A percentile compares a stretch with the other conserved stretches of the same genome.
Conservation (phyloP, 2,329 filamentous ascomycete genomes). For the Scytalidium sp. region DNA sequence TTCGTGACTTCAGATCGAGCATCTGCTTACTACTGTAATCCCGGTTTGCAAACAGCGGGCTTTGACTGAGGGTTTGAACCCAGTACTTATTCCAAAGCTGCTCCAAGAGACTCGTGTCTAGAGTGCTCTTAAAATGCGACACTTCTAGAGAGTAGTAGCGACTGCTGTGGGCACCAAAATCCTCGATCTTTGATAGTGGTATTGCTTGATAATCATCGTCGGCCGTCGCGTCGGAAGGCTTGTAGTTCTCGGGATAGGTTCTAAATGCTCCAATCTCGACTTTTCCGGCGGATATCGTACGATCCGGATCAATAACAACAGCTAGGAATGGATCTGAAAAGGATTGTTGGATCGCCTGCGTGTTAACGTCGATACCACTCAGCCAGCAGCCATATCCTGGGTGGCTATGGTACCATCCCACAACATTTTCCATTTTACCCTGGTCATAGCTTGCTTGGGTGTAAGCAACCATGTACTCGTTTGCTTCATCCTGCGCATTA, state of each 20-base stretch:
- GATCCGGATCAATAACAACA: constrained; percentile 93
- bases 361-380: constrained; percentile 90
- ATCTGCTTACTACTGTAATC: constrained; percentile 94
- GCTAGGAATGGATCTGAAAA: constrained; percentile 91
- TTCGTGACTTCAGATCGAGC: constrained; percentile 79
- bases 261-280: constrained; percentile 95
- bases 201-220: constrained; percentile 71
- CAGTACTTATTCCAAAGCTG: constrained; percentile 98
- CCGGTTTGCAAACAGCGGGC: constrained; percentile 84
- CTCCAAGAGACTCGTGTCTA: constrained; percentile 83
- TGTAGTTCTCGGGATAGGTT: constrained; percentile 78
- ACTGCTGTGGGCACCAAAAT: constrained; percentile 89
- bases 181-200: constrained; percentile 88
- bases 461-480: constrained; percentile 95
- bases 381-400: constrained; percentile 99
- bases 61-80: constrained; percentile 93
- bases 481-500: constrained; percentile 92
- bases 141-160: constrained; percentile 91
- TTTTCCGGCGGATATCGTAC: constrained; percentile 90
- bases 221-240: constrained; percentile 43
- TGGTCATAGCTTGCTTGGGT: constrained; percentile 71
- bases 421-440: constrained; percentile 82
- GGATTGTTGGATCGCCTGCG: constrained; percentile 80
- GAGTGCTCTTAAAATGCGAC: constrained; percentile 89
- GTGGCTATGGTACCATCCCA: constrained; percentile 98